phyloP scores from a whole-genome alignment of 1,284 basidiomycete species.

The Heterobasidion parviporum region DNA sequence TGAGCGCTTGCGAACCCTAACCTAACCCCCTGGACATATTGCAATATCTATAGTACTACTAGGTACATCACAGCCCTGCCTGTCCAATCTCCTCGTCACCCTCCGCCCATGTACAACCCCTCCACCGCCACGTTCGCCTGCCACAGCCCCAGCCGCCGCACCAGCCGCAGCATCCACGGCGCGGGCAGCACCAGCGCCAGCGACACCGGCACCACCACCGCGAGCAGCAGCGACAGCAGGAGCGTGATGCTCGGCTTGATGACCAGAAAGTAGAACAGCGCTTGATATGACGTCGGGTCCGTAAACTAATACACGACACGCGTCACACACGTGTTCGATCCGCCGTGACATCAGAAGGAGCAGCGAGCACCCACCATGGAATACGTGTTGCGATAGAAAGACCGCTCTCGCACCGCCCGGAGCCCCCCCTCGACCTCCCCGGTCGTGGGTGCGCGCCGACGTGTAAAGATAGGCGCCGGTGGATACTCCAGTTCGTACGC shows the following conservation, averaged over 20 bases:
- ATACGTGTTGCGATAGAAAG: slow-evolving; percentile 72
- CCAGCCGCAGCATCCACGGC: slow-evolving; percentile 55
- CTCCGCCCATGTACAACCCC: slow-evolving; percentile 45
- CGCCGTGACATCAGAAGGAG: slow-evolving; percentile 1
- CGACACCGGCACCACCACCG: slow-evolving; percentile 49
- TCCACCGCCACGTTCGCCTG: slow-evolving; percentile 75
- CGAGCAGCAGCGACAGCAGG: slow-evolving; percentile 45
- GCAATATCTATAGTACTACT: neutral
- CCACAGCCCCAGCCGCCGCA: slow-evolving; percentile 63
- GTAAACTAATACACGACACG: slow-evolving; percentile 45
- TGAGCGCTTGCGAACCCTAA: slow-evolving; percentile 1
- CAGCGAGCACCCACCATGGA: slow-evolving; percentile 52
- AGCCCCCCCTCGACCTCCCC: slow-evolving; percentile 44
- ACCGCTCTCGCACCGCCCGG: slow-evolving; percentile 37
- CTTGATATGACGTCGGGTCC: slow-evolving; percentile 70
- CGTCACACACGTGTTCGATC: slow-evolving; percentile 2
- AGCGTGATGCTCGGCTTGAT: slow-evolving; percentile 75
- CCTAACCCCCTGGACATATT: neutral
- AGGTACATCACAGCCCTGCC: neutral
- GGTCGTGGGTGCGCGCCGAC: slow-evolving; percentile 37
- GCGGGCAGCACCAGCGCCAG: slow-evolving; percentile 54
- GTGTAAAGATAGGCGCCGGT: slow-evolving; percentile 62
- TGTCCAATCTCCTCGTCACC: slow-evolving; percentile 1
- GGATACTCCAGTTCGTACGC: slow-evolving; percentile 49
- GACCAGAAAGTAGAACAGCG: slow-evolving; percentile 77